Evolutionary conservation across 352 stramenopile species (phyloP).

Genomic region (Aphanomyces cochlioides): DNA sequence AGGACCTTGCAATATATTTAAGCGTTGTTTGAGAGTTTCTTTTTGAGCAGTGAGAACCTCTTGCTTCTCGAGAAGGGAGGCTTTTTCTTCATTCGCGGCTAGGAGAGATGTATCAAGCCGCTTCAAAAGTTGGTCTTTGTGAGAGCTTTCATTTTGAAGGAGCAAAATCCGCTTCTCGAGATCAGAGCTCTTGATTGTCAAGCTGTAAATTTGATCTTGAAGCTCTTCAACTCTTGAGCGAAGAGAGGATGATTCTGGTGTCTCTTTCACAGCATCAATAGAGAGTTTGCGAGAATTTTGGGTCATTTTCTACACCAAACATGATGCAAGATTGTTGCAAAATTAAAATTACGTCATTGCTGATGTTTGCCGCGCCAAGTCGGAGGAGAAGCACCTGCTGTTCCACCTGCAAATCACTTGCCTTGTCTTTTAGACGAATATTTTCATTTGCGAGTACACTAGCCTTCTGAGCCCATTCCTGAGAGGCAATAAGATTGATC

Average conservation of each 20-base stretch:
- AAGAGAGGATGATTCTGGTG: not conserved
- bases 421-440: not conserved
- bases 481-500: too few relatives aligned
- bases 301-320: too few relatives aligned
- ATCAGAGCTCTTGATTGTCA: not conserved
- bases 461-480: not conserved
- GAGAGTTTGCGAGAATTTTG: not conserved
- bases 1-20: not conserved
- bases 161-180: not conserved
- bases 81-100: not conserved
- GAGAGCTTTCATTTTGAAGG: not conserved
- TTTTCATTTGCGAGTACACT: not conserved
- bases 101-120: not conserved
- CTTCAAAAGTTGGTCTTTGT: constrained; percentile 13
- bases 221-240: not conserved
- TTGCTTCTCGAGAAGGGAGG: not conserved
- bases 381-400: constrained; percentile 11
- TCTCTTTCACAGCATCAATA: not conserved
- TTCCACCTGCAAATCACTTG: constrained; percentile 4
- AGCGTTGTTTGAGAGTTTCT: constrained; percentile 6
- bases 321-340: too few relatives aligned
- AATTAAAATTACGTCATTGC: too few relatives aligned
- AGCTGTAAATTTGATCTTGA: constrained; percentile 8
- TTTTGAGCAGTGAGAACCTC: not conserved
- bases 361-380: not conserved